Conservation (phyloP, 2,329 filamentous ascomycete species). For the Scedosporium dehoogii region DNA sequence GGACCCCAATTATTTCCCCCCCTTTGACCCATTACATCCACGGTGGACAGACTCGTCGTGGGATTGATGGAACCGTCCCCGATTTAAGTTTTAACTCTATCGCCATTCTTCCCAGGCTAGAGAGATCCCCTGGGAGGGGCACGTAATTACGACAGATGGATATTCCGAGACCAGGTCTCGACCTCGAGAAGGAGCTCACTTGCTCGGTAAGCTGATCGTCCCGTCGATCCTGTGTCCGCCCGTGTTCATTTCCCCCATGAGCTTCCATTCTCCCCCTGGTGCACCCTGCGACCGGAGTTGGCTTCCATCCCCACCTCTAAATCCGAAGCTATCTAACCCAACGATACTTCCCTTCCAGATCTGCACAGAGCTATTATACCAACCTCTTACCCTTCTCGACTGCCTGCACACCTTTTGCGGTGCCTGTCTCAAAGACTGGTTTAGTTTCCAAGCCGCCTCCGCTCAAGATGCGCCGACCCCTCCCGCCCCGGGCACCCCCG, state of each 20-base stretch:
- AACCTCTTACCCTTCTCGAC: constrained; percentile 83
- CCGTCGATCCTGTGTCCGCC: constrained; percentile 7
- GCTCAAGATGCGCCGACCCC: constrained; percentile 40
- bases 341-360: constrained; percentile 48
- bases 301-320: not conserved
- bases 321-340: too few species aligned
- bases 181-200: constrained; percentile 87
- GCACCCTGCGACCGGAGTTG: not conserved
- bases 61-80: too few species aligned
- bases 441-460: constrained; percentile 62
- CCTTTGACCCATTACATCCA: too few species aligned
- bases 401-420: constrained; percentile 96
- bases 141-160: constrained; percentile 29
- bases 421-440: constrained; percentile 94
- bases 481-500: constrained; percentile 34
- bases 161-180: constrained; percentile 42
- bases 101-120: not conserved
- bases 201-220: constrained; percentile 65
- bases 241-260: constrained; percentile 3
- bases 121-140: not conserved
- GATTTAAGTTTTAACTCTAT: not conserved
- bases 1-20: too few species aligned
- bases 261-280: not conserved
- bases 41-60: not conserved
- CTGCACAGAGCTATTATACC: constrained; percentile 89